Evolutionary conservation across 1,284 basidiomycete genomes (phyloP), one percentile per base, ranked within the genome.

Genomic region (Malassezia sympodialis): DNA sequence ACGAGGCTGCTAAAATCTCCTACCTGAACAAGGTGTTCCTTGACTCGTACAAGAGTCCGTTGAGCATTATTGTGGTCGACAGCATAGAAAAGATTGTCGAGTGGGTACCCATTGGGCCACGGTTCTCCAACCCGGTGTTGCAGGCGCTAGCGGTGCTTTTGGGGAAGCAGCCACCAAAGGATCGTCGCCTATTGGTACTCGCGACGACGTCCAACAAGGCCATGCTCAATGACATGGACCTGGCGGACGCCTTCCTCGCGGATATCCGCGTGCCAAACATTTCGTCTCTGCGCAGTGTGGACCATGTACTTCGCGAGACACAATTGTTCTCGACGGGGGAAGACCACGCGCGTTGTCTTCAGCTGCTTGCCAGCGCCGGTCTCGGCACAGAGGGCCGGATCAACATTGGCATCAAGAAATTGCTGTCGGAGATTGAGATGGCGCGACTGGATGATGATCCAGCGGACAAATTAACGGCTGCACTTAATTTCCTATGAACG

Each of bases 1-100:
- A 83, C 23, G 94, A 98, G 72, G 76, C 80, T 12, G 88, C 90
- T 73, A 98, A 98, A 79, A 86, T 99, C 51, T 80, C 84, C 2
- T 83, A 90, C 8, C 87, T 99, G 67, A 88, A 84, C 76, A 96
- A 94, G 77, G 83, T 91, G 10, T 99, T 99, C 76, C 81, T 82
- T 58, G 94, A 99, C 77, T 90, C 88, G 63, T 94, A 96, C 79
- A 98, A 96, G 81, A 90, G 87, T 79, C 91, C 93, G 3, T 72
- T 94, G 65, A 96, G 90, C 72, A 88, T 96, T 11, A 84, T 99
- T 56, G 90, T 99, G 12, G 85, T 99, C n/a, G 94, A 99, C 62
- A 65, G 61, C 51, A 67, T 74, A 26, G 72, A 74, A 49, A 74
- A 74, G 60, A 69, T 74, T 27, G 60, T 74, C 50, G 72, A 72